A percentile compares a stretch with the other conserved stretches of the same genome.
These are phyloP conservation scores for Xylariomycetidae sp. DNA, from an alignment of 2,329 filamentous ascomycete species.

Conservation along the genomic window DNA sequence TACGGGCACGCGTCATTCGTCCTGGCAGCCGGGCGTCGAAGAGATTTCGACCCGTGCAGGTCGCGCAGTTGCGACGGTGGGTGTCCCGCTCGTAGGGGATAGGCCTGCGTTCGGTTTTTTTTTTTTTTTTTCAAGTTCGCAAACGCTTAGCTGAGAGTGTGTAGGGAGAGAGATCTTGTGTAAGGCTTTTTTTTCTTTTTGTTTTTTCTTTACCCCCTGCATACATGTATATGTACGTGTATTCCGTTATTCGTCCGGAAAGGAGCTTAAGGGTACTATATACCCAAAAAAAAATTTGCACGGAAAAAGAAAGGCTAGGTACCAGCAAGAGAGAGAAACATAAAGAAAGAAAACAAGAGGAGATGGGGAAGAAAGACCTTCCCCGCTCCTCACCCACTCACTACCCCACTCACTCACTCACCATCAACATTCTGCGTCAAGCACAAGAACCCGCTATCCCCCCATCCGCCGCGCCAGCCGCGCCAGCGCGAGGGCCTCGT, in stretches of 20 bases:
- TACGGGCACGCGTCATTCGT: slow-evolving; percentile 60
- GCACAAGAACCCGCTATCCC: slow-evolving; percentile 67
- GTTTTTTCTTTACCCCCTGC: not conserved
- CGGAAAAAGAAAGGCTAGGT: not conserved
- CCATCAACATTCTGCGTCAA: slow-evolving; percentile 87
- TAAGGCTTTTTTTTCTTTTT: not conserved
- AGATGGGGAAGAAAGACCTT: too few relatives aligned
- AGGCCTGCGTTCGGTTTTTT: slow-evolving; percentile 58
- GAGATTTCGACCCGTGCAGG: slow-evolving; percentile 78
- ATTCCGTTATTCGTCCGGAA: too few relatives aligned
- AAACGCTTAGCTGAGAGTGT: too few relatives aligned
- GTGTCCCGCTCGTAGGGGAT: slow-evolving; percentile 67
- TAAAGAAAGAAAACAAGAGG: slow-evolving; percentile 1
- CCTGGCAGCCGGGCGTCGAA: slow-evolving; percentile 80
- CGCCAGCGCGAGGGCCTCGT: slow-evolving; percentile 75
- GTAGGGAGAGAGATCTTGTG: not conserved
- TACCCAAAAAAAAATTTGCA: too few relatives aligned
- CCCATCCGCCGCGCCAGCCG: slow-evolving; percentile 59
- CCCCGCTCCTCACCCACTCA: too few relatives aligned
- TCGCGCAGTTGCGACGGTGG: slow-evolving; percentile 61
- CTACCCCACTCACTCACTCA: too few relatives aligned
- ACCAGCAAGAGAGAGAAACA: not conserved
- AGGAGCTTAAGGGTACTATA: too few relatives aligned
- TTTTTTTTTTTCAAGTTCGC: not conserved
- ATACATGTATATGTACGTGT: too few relatives aligned